phyloP scores from a whole-genome alignment of 805 yeast genomes.

The Candida methanosorbosa region DNA sequence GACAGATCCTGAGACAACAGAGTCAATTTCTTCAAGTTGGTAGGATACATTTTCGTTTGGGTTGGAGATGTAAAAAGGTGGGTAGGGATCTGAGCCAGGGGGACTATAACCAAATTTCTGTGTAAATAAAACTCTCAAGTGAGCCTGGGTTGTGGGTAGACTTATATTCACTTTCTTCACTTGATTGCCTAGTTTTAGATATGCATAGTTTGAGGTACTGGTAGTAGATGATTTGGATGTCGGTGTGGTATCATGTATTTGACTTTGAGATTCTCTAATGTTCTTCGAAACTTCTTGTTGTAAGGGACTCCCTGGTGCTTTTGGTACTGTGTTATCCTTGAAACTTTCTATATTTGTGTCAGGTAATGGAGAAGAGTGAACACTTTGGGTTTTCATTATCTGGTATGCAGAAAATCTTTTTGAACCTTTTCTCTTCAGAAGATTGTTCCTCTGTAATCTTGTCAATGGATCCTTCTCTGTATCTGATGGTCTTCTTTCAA shows the following conservation, averaged over 20 bases:
- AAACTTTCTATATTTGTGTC: background rate
- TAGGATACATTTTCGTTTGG: conserved; percentile 51
- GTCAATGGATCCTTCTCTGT: conserved; percentile 49
- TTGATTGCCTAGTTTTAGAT: conserved; percentile 32
- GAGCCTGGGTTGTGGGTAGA: conserved; percentile 40
- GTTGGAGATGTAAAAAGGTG: conserved; percentile 70
- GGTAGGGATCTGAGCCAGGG: conserved; percentile 52
- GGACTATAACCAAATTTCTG: conserved; percentile 86
- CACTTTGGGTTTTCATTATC: conserved; percentile 14
- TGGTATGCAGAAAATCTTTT: conserved; percentile 92
- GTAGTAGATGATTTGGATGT: background rate
- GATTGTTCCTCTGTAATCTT: conserved; percentile 74
- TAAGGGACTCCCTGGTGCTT: conserved; percentile 16
- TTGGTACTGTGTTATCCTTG: background rate
- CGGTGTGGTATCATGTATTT: background rate
- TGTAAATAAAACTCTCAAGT: conserved; percentile 64
- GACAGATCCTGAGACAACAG: conserved; percentile 51
- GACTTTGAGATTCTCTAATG: conserved; percentile 9
- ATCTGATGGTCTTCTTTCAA: background rate
- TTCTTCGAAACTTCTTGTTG: conserved; percentile 16
- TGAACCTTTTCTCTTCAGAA: conserved; percentile 86
- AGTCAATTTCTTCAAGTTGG: conserved; percentile 73
- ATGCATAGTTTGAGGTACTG: background rate
- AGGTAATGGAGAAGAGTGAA: conserved; percentile 14
- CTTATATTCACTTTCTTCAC: conserved; percentile 45